Base-by-base conservation (phyloP, 495 filamentous ascomycete species). In the Podospora comata region DNA sequence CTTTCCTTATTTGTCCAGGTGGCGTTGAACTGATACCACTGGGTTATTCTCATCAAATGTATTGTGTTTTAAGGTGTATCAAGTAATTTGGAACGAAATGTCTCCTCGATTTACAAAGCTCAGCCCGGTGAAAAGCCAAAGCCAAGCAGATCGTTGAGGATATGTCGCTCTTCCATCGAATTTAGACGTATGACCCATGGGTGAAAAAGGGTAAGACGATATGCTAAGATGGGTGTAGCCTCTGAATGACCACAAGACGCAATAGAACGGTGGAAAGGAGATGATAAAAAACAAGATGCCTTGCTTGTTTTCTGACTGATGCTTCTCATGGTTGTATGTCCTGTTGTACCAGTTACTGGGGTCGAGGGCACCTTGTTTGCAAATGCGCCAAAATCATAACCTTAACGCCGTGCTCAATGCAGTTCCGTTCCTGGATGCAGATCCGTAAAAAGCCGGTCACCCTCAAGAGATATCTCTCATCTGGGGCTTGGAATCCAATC, bases 111-210 rank as follows among this genome's bases (percentile, higher is more conserved):
- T 71, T 74, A 82, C 79, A 84, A 84, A 84, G 81, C 81, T 5
- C n/a, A 9, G 34, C 61, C 16, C 34, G 61, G 61, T 63, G 73
- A 76, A 73, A 72, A 74, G 78, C 75, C 76, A 66, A 69, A 83
- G 79, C 67, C 78, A 75, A 74, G 80, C 81, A 85, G 82, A 85
- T 83, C 81, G 81, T 75, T 77, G 75, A 79, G 80, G 76, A 79
- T 54, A 32, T 66, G 67, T 82, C 74, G 63, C 72, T 92, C 82
- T 92, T 79, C 90, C 91, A 92, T 89, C 86, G 80, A 84, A 82
- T 90, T 88, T 92, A 92, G 90, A 89, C 88, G 79, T 86, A 85
- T 83, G 79, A 85, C 84, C 85, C 85, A 91, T 81, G 81, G 85
- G 75, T 71, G 70, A 83, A 78, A 67, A 73, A 79, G 82, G 77